Conservation (phyloP, 805 yeast species). For the Clavispora phyllophila region DNA sequence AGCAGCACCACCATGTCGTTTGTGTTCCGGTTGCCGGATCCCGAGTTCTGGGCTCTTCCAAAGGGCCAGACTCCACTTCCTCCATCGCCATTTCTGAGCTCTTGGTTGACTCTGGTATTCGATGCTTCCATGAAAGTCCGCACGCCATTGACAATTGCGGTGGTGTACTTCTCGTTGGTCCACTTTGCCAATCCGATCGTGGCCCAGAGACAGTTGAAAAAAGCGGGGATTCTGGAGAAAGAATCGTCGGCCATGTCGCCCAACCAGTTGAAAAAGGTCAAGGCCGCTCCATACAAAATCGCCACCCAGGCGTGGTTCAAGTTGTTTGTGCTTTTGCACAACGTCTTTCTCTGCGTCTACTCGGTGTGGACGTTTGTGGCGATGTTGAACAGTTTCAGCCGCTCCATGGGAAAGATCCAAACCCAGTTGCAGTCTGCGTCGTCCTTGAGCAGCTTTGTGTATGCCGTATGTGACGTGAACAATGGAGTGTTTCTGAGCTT, state of each 20-base stretch:
- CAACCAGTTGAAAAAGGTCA: constrained; percentile 31
- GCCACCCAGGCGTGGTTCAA: constrained; percentile 45
- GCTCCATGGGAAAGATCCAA: constrained; percentile 24
- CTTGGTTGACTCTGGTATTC: constrained; percentile 30
- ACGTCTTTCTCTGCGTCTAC: constrained; percentile 56
- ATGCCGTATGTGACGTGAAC: constrained; percentile 54
- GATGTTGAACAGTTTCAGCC: constrained; percentile 49
- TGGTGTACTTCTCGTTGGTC: constrained; percentile 53
- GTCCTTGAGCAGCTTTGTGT: constrained; percentile 47
- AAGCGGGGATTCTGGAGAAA: constrained; percentile 18
- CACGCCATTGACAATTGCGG: constrained; percentile 54
- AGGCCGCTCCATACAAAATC: constrained; percentile 50
- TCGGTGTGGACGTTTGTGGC: constrained; percentile 69
- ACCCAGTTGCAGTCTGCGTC: constrained; percentile 13
- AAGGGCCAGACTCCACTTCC: constrained; percentile 26
- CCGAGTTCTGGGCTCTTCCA: constrained; percentile 28
- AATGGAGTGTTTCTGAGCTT: constrained; percentile 50
- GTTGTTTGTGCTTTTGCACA: constrained; percentile 54
- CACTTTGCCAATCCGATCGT: constrained; percentile 48
- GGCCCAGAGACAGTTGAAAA: constrained; percentile 39
- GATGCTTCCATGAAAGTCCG: constrained; percentile 41
- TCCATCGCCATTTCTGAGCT: constrained; percentile 29
- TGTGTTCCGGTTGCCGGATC: constrained; percentile 31
- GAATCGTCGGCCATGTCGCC: constrained; percentile 15
- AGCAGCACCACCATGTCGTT: constrained; percentile 9